phyloP scores from a whole-genome alignment of 305 asterid genomes.

The Fraxinus latifolia region DNA sequence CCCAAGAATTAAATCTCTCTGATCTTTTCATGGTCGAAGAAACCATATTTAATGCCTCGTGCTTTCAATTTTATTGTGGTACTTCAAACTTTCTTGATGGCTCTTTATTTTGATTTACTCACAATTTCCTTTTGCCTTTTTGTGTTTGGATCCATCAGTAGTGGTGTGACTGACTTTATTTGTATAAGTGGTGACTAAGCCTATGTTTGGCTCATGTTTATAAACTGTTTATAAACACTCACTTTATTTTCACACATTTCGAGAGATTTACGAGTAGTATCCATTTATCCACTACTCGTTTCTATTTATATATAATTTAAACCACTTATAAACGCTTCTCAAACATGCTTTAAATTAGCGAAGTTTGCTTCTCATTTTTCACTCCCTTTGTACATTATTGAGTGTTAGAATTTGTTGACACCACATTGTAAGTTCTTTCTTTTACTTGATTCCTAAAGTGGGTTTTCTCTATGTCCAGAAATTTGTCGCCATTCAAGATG shows the following conservation, averaged over 20 bases:
- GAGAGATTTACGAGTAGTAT: background rate
- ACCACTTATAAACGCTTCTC: background rate
- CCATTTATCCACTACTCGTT: background rate
- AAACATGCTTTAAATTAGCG: background rate
- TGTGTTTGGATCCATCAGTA: background rate
- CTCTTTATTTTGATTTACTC: background rate
- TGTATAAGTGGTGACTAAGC: conserved; percentile 1
- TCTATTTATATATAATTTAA: background rate
- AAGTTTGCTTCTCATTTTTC: conserved; percentile 3
- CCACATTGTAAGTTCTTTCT: background rate
- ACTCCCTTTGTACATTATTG: conserved; percentile 2
- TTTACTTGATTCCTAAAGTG: background rate
- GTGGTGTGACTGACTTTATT: background rate
- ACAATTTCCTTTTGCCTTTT: background rate
- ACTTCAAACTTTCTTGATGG: background rate
- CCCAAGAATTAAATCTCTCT: background rate
- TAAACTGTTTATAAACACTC: background rate
- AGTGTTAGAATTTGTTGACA: conserved; percentile 1
- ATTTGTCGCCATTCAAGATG: conserved; percentile 68
- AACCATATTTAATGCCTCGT: background rate
- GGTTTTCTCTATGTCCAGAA: conserved; percentile 41
- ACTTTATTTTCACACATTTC: background rate
- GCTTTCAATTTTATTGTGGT: conserved; percentile 10
- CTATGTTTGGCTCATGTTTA: background rate
- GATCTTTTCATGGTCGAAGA: conserved; percentile 5